Evolutionary conservation across 75 land plant species (phyloP).

Genomic region (Picea glauca): DNA sequence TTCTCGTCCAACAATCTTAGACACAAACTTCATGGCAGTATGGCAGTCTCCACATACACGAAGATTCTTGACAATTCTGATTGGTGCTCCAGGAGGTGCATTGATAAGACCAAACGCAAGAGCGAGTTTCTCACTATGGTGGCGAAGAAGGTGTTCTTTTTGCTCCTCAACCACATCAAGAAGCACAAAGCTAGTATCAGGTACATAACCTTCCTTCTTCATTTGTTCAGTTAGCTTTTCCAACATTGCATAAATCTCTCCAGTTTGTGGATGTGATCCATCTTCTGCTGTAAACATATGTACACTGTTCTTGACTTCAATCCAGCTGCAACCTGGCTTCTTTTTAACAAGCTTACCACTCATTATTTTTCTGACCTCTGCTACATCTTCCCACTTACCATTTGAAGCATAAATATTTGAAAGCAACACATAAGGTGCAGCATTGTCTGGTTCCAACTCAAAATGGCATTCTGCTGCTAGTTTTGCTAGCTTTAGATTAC

Average conservation of each 20-base stretch:
- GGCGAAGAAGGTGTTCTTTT: conserved; percentile 7
- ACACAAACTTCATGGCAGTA: conserved; percentile 10
- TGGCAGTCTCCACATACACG: conserved; percentile 23
- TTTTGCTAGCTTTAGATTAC: conserved; percentile 21
- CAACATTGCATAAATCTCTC: conserved; percentile 14
- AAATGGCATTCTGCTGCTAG: conserved; percentile 15
- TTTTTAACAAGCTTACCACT: conserved; percentile 9
- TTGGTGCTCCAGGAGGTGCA: conserved; percentile 12
- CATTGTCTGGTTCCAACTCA: conserved; percentile 12
- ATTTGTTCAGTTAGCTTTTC: conserved; percentile 2
- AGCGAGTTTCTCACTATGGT: conserved; percentile 20
- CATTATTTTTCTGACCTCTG: conserved; percentile 14
- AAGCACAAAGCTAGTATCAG: conserved; percentile 8
- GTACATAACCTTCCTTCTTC: conserved; percentile 13
- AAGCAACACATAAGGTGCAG: conserved; percentile 18
- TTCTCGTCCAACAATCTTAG: conserved; percentile 13
- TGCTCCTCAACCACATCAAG: conserved; percentile 3
- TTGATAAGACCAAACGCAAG: conserved; percentile 16
- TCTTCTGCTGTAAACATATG: conserved; percentile 15
- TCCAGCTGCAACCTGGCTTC: conserved; percentile 18
- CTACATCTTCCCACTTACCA: conserved; percentile 14
- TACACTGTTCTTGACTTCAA: conserved; percentile 13
- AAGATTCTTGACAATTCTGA: conserved; percentile 17
- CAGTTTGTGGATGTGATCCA: conserved; percentile 11
- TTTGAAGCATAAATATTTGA: conserved; percentile 15